phyloP scores from a whole-genome alignment of 139 green algal genomes.

The Micractinium sp. region DNA sequence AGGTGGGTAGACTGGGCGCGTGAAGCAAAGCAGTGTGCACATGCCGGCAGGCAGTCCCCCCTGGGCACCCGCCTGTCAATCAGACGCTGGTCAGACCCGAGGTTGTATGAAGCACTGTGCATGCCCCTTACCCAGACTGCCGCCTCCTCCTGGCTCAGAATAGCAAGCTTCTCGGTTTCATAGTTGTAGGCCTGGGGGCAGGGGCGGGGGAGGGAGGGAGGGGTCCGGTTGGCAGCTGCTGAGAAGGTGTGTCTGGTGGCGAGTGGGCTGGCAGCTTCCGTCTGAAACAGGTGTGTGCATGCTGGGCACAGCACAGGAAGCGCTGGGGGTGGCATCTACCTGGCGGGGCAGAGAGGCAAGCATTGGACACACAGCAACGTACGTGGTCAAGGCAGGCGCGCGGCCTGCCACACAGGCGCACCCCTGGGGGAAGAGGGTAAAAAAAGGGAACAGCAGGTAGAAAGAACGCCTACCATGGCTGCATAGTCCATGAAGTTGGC shows the following conservation, averaged over 20 bases:
- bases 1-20: too few species aligned
- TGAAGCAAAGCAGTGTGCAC: too few species aligned
- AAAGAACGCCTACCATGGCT: conserved; percentile 9
- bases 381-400: too few species aligned
- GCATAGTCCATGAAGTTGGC: conserved; percentile 56
- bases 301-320: background rate
- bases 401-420: background rate
- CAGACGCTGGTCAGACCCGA: too few species aligned
- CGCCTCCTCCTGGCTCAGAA: conserved; percentile 52
- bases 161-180: conserved; percentile 20
- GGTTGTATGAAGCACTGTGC: too few species aligned
- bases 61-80: too few species aligned
- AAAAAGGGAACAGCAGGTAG: background rate
- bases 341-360: background rate
- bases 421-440: background rate
- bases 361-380: background rate
- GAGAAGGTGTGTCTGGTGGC: background rate
- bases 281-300: background rate
- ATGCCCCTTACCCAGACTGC: conserved; percentile 48
- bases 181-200: conserved; percentile 32
- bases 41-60: background rate
- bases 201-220: background rate
- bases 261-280: background rate
- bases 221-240: background rate
- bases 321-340: too few species aligned